Conservation (phyloP, 2,329 filamentous ascomycete genomes). For the Helotiales sp. region DNA sequence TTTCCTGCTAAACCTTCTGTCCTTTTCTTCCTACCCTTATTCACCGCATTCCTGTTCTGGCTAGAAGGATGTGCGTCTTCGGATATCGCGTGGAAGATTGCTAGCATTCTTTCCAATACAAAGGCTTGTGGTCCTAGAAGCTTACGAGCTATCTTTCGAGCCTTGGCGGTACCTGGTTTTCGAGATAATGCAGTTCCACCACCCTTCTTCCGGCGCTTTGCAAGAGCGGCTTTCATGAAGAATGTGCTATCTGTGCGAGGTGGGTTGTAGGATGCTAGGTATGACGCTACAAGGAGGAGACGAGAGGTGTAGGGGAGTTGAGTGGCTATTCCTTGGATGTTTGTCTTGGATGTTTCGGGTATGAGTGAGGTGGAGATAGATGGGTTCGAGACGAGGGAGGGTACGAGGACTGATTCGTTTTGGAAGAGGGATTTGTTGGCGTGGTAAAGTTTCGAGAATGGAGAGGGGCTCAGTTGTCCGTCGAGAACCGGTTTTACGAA, state of each 20-base stretch:
- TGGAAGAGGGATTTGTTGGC: constrained; percentile 69
- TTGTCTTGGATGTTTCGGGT: constrained; percentile 18
- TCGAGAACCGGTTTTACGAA: constrained; percentile 78
- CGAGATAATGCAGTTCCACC: constrained; percentile 45
- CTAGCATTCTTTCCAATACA: constrained; percentile 74
- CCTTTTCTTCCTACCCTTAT: neutral
- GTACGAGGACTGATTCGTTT: constrained; percentile 68
- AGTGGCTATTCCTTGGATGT: constrained; percentile 47
- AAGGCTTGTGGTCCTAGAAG: constrained; percentile 77
- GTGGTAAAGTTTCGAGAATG: constrained; percentile 83
- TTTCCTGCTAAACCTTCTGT: constrained; percentile 31
- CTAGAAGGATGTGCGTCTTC: constrained; percentile 38
- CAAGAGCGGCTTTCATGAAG: constrained; percentile 57
- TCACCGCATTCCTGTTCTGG: constrained; percentile 13
- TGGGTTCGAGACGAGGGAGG: constrained; percentile 52
- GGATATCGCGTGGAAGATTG: constrained; percentile 70
- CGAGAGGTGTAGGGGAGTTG: constrained; percentile 71
- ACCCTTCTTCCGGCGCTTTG: constrained; percentile 38
- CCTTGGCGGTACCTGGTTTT: constrained; percentile 44
- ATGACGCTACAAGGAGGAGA: constrained; percentile 72
- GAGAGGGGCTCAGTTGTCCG: constrained; percentile 67
- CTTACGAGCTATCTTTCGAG: constrained; percentile 74
- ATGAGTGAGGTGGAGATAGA: constrained; percentile 13
- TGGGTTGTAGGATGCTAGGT: constrained; percentile 80
- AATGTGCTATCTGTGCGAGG: constrained; percentile 70